Evolutionary conservation across 1,139 yeast genomes (phyloP), one percentile per base, ranked within the genome.

Genomic region (Geotrichum aggregatum): DNA sequence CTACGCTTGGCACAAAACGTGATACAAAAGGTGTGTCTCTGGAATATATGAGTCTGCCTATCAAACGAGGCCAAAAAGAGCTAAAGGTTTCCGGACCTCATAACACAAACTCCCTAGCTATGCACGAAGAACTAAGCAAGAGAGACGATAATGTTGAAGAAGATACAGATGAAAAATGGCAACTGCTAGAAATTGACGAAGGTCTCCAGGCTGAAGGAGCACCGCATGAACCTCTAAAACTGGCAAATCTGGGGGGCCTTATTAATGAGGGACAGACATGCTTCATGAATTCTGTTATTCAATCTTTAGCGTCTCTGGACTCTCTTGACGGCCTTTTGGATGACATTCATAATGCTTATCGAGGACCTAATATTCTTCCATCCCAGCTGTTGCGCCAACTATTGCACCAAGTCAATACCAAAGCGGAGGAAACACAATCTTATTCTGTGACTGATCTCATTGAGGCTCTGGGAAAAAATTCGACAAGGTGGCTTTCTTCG

Each of bases 201-300:
- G n/a, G n/a, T n/a, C n/a, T n/a, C n/a, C n/a, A n/a, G n/a, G n/a
- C n/a, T n/a, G n/a, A n/a, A n/a, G n/a, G n/a, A n/a, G n/a, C n/a
- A n/a, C n/a, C n/a, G n/a, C n/a, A n/a, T n/a, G n/a, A 8, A 24
- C 28, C 28, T 24, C 28, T 8, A 24, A 24, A 24, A 24, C 8
- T 8, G 28, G 28, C 28, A 24, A 24, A 5, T 5, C 7, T 87
- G 35, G 96, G 96, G 26, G 97, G 97, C 1, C 74, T 89, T 42
- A 77, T 80, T 57, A 89, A 89, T 66, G 96, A 88, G 59, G 96
- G 96, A 13, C 89, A 89, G 63, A 87, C 96, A 0, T 89, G 97
- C 66, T 89, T 89, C 62, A 88, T 89, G 95, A 89, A 89, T 67
- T 82, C 89, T 21, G 96, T 89, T 1, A 72, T 89, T 36, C 97